phyloP scores from a whole-genome alignment of 441 rosid species.

The Croton setiger region DNA sequence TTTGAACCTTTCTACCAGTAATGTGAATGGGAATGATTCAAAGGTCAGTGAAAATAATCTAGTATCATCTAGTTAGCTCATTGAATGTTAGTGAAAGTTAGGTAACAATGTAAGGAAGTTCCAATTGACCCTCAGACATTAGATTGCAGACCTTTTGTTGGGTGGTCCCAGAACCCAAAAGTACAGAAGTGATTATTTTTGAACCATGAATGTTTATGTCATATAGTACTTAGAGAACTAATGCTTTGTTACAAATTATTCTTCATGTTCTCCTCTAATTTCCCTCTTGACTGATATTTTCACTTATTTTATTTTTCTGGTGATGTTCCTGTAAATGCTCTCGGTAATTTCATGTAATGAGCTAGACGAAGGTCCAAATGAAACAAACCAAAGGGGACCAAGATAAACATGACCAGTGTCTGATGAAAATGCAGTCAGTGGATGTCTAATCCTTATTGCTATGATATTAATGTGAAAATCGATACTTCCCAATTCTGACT shows the following conservation, averaged over 20 bases:
- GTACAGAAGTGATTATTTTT: background rate
- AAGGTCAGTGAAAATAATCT: slow-evolving; percentile 15
- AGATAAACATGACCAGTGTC: background rate
- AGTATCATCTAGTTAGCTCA: background rate
- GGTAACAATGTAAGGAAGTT: background rate
- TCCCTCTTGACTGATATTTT: background rate
- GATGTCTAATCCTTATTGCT: background rate
- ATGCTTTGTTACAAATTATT: background rate
- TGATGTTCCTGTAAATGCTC: background rate
- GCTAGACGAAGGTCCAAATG: slow-evolving; percentile 11
- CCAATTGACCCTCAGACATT: background rate
- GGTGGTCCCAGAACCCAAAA: background rate
- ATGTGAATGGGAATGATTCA: slow-evolving; percentile 10
- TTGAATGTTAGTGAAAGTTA: background rate
- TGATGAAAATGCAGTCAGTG: slow-evolving; percentile 1
- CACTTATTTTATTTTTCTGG: background rate
- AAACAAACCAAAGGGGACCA: slow-evolving; percentile 3
- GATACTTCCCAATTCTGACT: background rate
- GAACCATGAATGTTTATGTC: background rate
- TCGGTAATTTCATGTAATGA: background rate
- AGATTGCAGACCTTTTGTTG: background rate
- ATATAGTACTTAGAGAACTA: background rate
- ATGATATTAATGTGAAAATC: slow-evolving; percentile 5
- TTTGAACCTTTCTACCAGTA: slow-evolving; percentile 14
- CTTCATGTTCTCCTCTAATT: background rate